Evolutionary conservation across 2,329 filamentous ascomycete genomes (phyloP), one percentile per base, ranked within the genome.

Genomic region (Xenosphaeropsis pyriputrescens): DNA sequence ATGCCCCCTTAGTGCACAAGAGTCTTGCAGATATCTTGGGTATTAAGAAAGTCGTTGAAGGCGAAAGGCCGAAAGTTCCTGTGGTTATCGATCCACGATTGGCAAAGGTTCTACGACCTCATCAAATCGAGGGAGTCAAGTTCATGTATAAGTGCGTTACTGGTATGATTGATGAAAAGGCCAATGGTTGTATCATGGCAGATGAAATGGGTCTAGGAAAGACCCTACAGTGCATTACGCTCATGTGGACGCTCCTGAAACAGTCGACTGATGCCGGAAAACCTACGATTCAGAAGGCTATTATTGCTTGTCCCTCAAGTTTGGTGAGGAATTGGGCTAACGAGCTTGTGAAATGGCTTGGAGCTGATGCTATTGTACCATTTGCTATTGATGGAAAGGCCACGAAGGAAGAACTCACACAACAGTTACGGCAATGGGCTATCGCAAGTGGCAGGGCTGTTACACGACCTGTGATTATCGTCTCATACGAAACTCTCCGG

Each of bases 151-250:
- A 75, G 47, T 93, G 85, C 52, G 86, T 91, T 5, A 96, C 89
- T 2, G 91, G 91, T n/a, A 71, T 96, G 68, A 83, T 96, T 39
- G 91, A 96, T 50, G 72, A 81, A 29, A 89, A 89, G 50, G 91
- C 91, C 35, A 84, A 95, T 57, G 91, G 91, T 2, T 98, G 91
- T 60, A 98, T 98, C 56, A 98, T 98, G 91, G 91, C 91, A 38
- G 91, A 98, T 56, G 91, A 95, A 56, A 98, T 98, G 91, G 91
- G 91, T 49, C 64, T 98, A 19, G 91, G 91, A 40, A 98, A 98
- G 63, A 98, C 91, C 14, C 62, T 98, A 32, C 91, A 98, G 64
- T 98, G 91, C 58, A 98, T 98, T 51, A 75, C 91, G 1, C 70
- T 98, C 36, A 79, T 98, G 68, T 98, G 91, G 91, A 98, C 91